Evolutionary conservation across 202 grass and related monocot genomes (phyloP).

Genomic region (Dendrocalamus latiflorus): DNA sequence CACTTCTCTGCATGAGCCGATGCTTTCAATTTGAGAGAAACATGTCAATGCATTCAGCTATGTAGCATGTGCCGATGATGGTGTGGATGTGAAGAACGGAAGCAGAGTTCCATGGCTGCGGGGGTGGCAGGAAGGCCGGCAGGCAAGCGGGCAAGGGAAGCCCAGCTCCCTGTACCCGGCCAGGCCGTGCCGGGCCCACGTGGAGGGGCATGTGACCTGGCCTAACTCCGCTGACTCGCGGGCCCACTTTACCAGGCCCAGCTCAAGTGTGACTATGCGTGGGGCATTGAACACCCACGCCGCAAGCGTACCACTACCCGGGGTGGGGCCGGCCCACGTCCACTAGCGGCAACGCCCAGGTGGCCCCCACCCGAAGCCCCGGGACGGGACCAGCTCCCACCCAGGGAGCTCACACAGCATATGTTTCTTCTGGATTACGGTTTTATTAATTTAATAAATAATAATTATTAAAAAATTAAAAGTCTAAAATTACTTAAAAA

Average conservation of each 20-base stretch:
- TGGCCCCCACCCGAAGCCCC: no score
- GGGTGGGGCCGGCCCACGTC: not conserved
- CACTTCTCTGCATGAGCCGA: not conserved
- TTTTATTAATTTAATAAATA: no score
- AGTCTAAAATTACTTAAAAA: no score
- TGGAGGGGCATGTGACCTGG: conserved; percentile 19
- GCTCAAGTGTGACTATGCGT: not conserved
- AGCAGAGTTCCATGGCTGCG: not conserved
- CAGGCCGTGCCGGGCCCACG: not conserved
- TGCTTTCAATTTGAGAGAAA: not conserved
- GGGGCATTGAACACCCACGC: not conserved
- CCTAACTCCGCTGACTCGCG: not conserved
- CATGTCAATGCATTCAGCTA: not conserved
- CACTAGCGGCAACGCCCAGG: no score
- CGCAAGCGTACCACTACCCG: not conserved
- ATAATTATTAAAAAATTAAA: no score
- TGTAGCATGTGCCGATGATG: not conserved
- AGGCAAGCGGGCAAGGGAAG: conserved; percentile 7
- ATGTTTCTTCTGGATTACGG: no score
- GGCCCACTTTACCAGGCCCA: not conserved
- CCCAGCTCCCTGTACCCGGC: conserved; percentile 17
- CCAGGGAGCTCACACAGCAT: no score
- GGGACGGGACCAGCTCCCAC: not conserved
- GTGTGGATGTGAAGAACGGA: not conserved
- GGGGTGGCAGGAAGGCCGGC: no score